Conservation (phyloP, 345 rosid genomes). For the Clarkia xantiana region DNA sequence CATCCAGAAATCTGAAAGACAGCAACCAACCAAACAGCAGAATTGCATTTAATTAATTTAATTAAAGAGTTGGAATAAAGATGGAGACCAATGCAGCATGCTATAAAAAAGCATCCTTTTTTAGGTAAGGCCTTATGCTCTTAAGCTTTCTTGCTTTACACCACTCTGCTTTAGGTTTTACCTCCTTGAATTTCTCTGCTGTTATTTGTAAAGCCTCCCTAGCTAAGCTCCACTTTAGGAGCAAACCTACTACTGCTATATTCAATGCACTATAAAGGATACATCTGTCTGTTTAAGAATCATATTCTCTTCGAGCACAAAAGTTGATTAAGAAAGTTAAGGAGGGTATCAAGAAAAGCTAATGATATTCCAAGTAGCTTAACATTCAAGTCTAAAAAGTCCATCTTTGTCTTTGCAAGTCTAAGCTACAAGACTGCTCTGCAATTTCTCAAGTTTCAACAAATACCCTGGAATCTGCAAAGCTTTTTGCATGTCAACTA, state of each 20-base stretch:
- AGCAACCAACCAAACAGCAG: neutral
- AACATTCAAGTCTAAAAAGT: conserved; percentile 9
- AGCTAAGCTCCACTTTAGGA: too few species aligned
- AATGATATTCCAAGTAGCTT: conserved; percentile 3
- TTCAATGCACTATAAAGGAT: neutral
- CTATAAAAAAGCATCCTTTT: conserved; percentile 21
- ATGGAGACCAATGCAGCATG: conserved; percentile 6
- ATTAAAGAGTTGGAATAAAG: conserved; percentile 23
- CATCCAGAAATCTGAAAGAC: neutral
- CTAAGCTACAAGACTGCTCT: conserved; percentile 10
- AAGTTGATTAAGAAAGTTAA: neutral
- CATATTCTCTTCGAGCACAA: neutral
- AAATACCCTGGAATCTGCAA: too few species aligned
- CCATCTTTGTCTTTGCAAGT: conserved; percentile 14
- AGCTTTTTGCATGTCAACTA: too few species aligned
- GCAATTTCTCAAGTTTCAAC: neutral
- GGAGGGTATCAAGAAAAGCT: conserved; percentile 9
- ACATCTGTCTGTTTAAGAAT: conserved; percentile 2
- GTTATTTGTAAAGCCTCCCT: neutral
- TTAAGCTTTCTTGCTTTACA: conserved; percentile 10
- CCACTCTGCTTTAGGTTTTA: conserved; percentile 9
- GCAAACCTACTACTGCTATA: too few species aligned
- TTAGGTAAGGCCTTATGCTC: conserved; percentile 17
- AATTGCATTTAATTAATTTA: neutral
- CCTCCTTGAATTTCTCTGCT: conserved; percentile 7